Percentiles rank a stretch among this genome's conserved stretches.
Evolutionary conservation across 805 yeast genomes (phyloP).

Genomic region (Cyberlindnera bimundalis): DNA sequence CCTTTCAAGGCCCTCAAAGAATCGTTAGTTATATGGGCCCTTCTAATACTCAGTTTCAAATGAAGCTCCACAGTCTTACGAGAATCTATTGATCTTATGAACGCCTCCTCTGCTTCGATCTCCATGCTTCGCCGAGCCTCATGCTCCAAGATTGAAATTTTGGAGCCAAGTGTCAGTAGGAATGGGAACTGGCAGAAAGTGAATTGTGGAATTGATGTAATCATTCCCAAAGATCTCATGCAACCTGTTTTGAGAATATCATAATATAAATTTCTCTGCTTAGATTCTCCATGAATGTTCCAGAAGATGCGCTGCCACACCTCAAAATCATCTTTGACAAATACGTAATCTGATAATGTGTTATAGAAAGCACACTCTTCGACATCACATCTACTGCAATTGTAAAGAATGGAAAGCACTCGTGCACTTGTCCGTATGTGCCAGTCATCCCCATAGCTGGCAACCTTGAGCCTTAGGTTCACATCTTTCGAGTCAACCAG

Average conservation of each 20-base stretch:
- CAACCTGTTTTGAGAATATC: slow-evolving; percentile 19
- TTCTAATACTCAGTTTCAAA: slow-evolving; percentile 63
- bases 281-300: slow-evolving; percentile 2
- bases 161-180: slow-evolving; percentile 74
- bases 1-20: slow-evolving; percentile 62
- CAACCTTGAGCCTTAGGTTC: slow-evolving; percentile 39
- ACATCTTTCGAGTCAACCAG: slow-evolving; percentile 5
- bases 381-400: slow-evolving; percentile 42
- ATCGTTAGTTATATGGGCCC: slow-evolving; percentile 67
- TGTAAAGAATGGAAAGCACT: slow-evolving; percentile 50
- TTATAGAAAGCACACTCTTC: slow-evolving; percentile 56
- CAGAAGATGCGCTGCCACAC: slow-evolving; percentile 59
- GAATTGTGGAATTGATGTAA: slow-evolving; percentile 31
- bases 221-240: neutral
- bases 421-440: slow-evolving; percentile 66
- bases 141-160: slow-evolving; percentile 74
- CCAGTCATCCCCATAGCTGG: slow-evolving; percentile 80
- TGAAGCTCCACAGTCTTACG: slow-evolving; percentile 62
- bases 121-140: slow-evolving; percentile 83
- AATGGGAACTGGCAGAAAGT: slow-evolving; percentile 84
- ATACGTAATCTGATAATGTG: slow-evolving; percentile 74
- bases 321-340: slow-evolving; percentile 76
- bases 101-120: slow-evolving; percentile 84
- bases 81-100: slow-evolving; percentile 66
- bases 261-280: slow-evolving; percentile 7